Percentiles rank a stretch among this genome's conserved stretches.
phyloP scores from a whole-genome alignment of 2,329 filamentous ascomycete species.

The Xylariomycetidae sp. region DNA sequence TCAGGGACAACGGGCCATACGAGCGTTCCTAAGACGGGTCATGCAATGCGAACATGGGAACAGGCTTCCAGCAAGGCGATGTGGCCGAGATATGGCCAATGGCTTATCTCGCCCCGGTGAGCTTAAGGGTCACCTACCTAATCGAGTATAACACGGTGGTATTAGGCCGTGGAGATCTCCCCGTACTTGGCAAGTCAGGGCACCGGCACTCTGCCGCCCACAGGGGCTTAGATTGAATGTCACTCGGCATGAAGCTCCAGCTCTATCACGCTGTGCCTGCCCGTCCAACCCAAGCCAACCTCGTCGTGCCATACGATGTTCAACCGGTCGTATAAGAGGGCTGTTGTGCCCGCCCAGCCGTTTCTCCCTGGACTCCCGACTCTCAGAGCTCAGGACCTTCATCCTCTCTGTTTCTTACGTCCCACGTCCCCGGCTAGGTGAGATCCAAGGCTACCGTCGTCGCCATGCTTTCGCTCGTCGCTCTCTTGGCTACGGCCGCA shows the following conservation, averaged over 20 bases:
- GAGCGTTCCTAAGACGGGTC: too few relatives aligned
- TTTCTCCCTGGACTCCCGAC: neutral
- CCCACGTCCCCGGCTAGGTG: neutral
- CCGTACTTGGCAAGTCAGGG: constrained; percentile 22
- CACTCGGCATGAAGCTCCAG: constrained; percentile 1
- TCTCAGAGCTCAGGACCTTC: constrained; percentile 1
- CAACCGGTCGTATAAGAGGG: neutral
- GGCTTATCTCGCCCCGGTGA: too few relatives aligned
- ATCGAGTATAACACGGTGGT: constrained; percentile 14
- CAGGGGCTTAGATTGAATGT: constrained; percentile 11
- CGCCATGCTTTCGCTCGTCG: constrained; percentile 18
- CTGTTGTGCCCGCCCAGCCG: neutral
- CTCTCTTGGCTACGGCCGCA: constrained; percentile 21
- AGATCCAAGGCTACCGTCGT: constrained; percentile 7
- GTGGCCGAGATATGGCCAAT: too few relatives aligned
- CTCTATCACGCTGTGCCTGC: neutral
- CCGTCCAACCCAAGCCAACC: neutral
- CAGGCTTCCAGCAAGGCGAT: too few relatives aligned
- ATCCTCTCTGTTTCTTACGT: neutral
- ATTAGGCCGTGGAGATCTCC: constrained; percentile 17
- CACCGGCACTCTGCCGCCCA: constrained; percentile 3
- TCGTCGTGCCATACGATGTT: neutral
- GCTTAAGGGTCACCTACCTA: constrained; percentile 21
- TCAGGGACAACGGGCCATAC: too few relatives aligned
- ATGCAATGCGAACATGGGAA: too few relatives aligned